Evolutionary conservation across 2,329 filamentous ascomycete genomes (phyloP).

Genomic region (Seiridium cupressi): DNA sequence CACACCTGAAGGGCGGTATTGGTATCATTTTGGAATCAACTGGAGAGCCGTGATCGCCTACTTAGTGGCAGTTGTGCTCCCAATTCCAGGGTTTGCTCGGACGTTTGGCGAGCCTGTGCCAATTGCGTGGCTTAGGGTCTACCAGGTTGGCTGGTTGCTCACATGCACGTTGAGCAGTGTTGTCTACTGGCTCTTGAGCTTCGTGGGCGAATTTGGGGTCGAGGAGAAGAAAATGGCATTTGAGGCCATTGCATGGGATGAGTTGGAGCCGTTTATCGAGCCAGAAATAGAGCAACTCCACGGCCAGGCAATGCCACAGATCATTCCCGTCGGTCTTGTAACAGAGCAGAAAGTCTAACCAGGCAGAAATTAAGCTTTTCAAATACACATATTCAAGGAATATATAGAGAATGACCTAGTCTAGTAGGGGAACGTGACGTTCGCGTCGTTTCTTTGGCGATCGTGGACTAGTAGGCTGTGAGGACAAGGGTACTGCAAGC

Average conservation of each 20-base stretch:
- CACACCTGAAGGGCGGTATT: conserved; percentile 10
- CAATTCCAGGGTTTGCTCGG: conserved; percentile 6
- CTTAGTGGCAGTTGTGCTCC: conserved; percentile 1
- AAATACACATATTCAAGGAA: too few relatives aligned
- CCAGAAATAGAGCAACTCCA: background rate
- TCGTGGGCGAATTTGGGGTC: background rate
- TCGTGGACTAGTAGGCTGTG: too few relatives aligned
- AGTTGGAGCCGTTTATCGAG: conserved; percentile 9
- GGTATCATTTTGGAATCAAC: conserved; percentile 12
- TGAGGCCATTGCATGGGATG: conserved; percentile 9
- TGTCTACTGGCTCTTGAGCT: conserved; percentile 7
- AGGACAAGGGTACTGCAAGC: too few relatives aligned
- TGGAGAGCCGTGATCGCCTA: conserved; percentile 11
- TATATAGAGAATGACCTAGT: too few relatives aligned
- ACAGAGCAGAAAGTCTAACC: background rate
- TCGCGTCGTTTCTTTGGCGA: too few relatives aligned
- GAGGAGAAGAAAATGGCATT: conserved; percentile 7
- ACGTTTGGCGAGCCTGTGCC: conserved; percentile 1
- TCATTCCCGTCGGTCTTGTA: background rate
- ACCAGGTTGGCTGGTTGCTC: background rate
- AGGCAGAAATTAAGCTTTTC: too few relatives aligned
- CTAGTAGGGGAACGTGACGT: too few relatives aligned
- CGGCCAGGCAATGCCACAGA: background rate
- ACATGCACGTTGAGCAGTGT: conserved; percentile 9
- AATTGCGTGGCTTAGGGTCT: background rate